Evolutionary conservation across 495 filamentous ascomycete species (phyloP).

Genomic region (Xylaria acuta): DNA sequence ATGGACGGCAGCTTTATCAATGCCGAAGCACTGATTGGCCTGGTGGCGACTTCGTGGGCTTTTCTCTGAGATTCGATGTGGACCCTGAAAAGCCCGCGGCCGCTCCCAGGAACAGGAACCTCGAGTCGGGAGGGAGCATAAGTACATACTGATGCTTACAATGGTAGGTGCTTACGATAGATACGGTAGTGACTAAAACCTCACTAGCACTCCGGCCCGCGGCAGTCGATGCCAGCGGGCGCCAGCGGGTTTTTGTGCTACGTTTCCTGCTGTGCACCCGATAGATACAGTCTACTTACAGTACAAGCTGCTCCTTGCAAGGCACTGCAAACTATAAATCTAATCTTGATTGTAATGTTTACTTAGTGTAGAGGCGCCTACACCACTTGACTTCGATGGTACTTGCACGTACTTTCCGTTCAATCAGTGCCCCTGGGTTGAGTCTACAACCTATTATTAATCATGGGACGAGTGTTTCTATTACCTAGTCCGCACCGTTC

Average conservation of each 20-base stretch:
- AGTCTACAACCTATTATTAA: background rate
- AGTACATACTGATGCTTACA: background rate
- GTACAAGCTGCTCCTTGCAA: background rate
- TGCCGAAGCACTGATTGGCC: constrained; percentile 23
- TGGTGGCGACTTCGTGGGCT: constrained; percentile 4
- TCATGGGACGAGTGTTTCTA: background rate
- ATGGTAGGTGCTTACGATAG: too few relatives aligned
- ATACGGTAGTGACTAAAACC: background rate
- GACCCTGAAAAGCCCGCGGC: constrained; percentile 19
- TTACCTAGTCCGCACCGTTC: background rate
- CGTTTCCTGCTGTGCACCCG: background rate
- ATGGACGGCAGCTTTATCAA: constrained; percentile 23
- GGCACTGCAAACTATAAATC: background rate
- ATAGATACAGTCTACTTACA: background rate
- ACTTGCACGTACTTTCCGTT: background rate
- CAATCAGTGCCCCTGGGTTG: background rate
- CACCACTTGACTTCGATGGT: background rate
- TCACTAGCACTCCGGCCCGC: background rate
- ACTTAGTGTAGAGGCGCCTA: background rate
- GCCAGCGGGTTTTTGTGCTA: background rate
- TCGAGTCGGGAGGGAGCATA: background rate
- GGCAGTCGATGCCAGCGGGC: background rate
- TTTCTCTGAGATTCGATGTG: constrained; percentile 19
- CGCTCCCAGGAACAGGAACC: background rate
- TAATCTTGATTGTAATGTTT: background rate